phyloP scores from a whole-genome alignment of 495 filamentous ascomycete genomes.

The Xylaria grammica region DNA sequence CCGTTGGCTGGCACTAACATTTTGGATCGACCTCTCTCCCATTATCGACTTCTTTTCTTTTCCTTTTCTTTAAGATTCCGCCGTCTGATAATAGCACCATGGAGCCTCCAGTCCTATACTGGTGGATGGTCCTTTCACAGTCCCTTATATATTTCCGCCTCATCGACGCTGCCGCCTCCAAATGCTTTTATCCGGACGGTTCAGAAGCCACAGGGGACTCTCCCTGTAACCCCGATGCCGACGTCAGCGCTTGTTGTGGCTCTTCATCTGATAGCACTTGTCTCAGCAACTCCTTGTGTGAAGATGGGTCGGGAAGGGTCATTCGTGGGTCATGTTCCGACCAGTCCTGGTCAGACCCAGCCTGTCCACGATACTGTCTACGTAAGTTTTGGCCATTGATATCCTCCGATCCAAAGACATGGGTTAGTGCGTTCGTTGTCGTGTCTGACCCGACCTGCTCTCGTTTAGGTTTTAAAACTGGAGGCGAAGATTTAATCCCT shows the following conservation, averaged over 20 bases:
- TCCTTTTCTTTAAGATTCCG: no score
- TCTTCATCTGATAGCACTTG: neutral
- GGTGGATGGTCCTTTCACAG: no score
- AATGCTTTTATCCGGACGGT: neutral
- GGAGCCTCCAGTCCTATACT: no score
- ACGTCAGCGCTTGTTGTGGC: neutral
- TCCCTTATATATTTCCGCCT: neutral
- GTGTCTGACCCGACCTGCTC: neutral
- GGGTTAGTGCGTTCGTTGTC: neutral
- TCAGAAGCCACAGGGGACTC: neutral
- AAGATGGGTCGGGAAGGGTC: neutral
- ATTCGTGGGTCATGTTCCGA: neutral
- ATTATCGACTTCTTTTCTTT: no score
- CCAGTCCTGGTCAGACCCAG: neutral
- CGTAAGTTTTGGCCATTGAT: neutral
- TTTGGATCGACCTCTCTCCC: no score
- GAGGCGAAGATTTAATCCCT: neutral
- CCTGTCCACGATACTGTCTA: neutral
- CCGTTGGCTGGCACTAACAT: no score
- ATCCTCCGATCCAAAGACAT: no score
- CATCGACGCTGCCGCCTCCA: neutral
- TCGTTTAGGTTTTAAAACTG: neutral
- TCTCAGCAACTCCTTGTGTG: neutral
- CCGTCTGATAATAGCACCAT: no score
- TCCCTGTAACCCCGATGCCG: neutral